phyloP scores from a whole-genome alignment of 1,284 basidiomycete genomes.

The Trichosporon faecale region DNA sequence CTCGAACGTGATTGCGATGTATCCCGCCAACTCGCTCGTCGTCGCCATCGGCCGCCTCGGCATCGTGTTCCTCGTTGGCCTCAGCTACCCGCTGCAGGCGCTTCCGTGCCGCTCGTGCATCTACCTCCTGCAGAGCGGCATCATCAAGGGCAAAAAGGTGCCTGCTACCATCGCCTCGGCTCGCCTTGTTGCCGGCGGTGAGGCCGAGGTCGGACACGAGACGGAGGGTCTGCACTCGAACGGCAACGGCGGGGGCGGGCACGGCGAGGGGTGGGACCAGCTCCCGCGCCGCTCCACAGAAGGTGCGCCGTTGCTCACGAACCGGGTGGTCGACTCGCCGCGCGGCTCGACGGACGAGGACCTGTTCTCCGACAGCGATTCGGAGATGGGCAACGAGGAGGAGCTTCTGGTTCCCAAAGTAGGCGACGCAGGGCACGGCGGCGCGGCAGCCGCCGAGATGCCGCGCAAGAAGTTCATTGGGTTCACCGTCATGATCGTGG shows the following conservation, averaged over 20 bases:
- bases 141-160: constrained; percentile 34
- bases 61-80: constrained; percentile 83
- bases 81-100: constrained; percentile 89
- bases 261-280: constrained; percentile 5
- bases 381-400: constrained; percentile 33
- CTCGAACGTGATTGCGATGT: constrained; percentile 87
- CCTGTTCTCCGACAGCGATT: constrained; percentile 13
- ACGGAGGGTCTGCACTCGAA: background rate
- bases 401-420: constrained; percentile 46
- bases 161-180: background rate
- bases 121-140: constrained; percentile 66
- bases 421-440: constrained; percentile 54
- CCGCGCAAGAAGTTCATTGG: constrained; percentile 66
- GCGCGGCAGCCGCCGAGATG: constrained; percentile 65
- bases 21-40: constrained; percentile 69
- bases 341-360: constrained; percentile 18
- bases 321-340: constrained; percentile 26
- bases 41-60: constrained; percentile 90
- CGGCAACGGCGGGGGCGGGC: background rate
- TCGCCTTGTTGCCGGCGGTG: background rate
- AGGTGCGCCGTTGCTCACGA: constrained; percentile 3
- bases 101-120: constrained; percentile 90
- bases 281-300: background rate
- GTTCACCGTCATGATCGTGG: constrained; percentile 70
- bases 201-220: background rate